Evolutionary conservation across 148 eudicot genomes (phyloP).

Genomic region (Talinum fruticosum): DNA sequence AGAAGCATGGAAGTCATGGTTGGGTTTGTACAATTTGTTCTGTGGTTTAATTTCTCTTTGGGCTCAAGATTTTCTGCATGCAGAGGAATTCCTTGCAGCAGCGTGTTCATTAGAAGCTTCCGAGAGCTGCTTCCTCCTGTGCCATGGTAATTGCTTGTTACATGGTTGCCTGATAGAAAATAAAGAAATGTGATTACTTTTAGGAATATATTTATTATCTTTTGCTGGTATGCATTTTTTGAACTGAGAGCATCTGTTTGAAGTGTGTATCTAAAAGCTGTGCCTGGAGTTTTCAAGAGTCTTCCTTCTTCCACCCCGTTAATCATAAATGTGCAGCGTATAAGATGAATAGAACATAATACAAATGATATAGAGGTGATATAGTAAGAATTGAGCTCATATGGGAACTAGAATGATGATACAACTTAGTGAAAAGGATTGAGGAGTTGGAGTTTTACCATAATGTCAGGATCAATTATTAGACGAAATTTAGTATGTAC

Average conservation of each 20-base stretch:
- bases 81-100: constrained; percentile 63
- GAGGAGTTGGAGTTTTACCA: not conserved
- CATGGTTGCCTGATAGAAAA: not conserved
- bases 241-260: not conserved
- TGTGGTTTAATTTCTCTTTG: constrained; percentile 59
- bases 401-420: not conserved
- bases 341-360: not conserved
- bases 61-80: constrained; percentile 49
- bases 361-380: not conserved
- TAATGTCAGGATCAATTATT: not conserved
- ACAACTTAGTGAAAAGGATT: not conserved
- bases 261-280: too few species aligned
- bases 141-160: constrained; percentile 58
- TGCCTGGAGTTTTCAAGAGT: not conserved
- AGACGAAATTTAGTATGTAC: not conserved
- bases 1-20: constrained; percentile 61
- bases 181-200: not conserved
- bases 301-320: not conserved
- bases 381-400: not conserved
- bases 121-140: constrained; percentile 71
- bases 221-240: not conserved
- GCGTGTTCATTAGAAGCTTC: constrained; percentile 62
- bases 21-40: constrained; percentile 59
- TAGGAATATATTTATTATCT: not conserved
- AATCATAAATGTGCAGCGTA: not conserved